phyloP scores from a whole-genome alignment of 1,139 yeast species.

The Candida mesenterica region DNA sequence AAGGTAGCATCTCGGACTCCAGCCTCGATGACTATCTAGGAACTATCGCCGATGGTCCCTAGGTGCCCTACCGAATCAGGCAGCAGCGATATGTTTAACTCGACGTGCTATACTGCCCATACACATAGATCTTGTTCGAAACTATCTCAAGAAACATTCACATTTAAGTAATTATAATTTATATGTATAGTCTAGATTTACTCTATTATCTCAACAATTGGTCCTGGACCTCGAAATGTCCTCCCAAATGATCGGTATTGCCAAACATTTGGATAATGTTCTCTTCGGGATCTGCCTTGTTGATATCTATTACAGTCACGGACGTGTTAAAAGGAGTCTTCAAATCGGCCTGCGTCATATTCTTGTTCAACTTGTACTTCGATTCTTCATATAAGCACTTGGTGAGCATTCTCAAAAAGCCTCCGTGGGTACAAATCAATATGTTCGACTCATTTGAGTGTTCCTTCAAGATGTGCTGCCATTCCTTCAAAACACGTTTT shows the following conservation, averaged over 20 bases:
- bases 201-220: constrained; percentile 7
- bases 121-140: too few relatives aligned
- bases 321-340: constrained; percentile 74
- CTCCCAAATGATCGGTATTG: constrained; percentile 63
- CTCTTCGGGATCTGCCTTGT: constrained; percentile 27
- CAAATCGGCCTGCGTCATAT: constrained; percentile 41
- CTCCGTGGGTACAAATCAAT: constrained; percentile 80
- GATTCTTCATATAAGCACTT: constrained; percentile 42
- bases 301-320: constrained; percentile 59
- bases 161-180: too few relatives aligned
- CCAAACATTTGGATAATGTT: constrained; percentile 56
- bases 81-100: too few relatives aligned
- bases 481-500: constrained; percentile 48
- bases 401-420: constrained; percentile 66
- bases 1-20: too few relatives aligned
- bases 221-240: constrained; percentile 46
- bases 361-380: constrained; percentile 35
- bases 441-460: constrained; percentile 47
- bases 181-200: too few relatives aligned
- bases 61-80: too few relatives aligned
- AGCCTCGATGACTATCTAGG: too few relatives aligned
- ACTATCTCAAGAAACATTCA: not conserved
- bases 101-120: too few relatives aligned
- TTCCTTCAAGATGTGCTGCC: constrained; percentile 43
- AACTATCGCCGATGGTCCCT: too few relatives aligned